Evolutionary conservation across 805 yeast genomes (phyloP), one percentile per base, ranked within the genome.

Genomic region (Candida sithepensis): DNA sequence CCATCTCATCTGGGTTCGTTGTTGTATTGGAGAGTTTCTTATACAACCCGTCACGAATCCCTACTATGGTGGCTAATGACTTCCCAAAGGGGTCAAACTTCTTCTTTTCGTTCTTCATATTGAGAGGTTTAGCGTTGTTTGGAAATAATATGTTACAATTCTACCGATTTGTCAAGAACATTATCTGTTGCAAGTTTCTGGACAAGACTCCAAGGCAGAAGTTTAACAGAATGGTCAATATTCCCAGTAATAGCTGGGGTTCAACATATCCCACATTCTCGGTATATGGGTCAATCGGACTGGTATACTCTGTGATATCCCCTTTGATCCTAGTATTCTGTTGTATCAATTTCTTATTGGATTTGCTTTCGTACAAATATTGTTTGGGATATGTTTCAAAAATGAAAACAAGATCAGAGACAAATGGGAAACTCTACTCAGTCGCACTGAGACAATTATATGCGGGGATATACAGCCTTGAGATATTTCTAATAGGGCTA

Each of bases 11-110:
- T 0, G 91, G 96, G 23, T 65, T 87, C 3, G 77, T 85, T 2
- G 81, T 78, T 7, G 72, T 88, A 0, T 64, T 85, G 39, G 81
- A 81, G 51, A 81, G 78, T 47, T 66, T 85, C 4, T 64, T 87
- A 6, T 80, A 78, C 49, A 83, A 78, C 54, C 96, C 96, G 1
- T 79, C 82, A 0, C 79, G 88, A 0, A 77, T 87, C 12, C 89
- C 94, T 1, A 71, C 79, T 5, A 64, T 88, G 45, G 70, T 89
- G 21, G 96, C 96, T 0, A 74, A 77, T 13, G 87, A 89, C 56
- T 71, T 91, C 32, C 96, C 97, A 0, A 86, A 85, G 59, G 86
- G 96, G 21, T 84, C 96, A 1, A 87, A 84, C 39, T 90, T 91
- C 60, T 91, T 90, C 67, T 84, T 84, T 63, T 85, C 91, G 3